Conservation (phyloP, 2,329 filamentous ascomycete genomes). For the Stagonosporopsis chrysanthemi region DNA sequence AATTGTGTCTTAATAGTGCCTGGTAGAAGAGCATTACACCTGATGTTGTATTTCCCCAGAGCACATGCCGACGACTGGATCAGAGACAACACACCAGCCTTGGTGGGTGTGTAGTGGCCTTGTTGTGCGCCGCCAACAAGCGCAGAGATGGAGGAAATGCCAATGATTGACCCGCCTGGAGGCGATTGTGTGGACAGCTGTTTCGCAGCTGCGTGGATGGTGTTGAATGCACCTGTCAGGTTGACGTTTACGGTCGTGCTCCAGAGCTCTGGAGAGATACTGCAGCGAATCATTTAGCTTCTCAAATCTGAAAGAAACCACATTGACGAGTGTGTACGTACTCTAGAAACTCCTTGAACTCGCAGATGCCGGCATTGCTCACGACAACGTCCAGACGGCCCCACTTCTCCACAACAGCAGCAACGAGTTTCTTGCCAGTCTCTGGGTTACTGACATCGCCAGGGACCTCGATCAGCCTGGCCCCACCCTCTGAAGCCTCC, state of each 20-base stretch:
- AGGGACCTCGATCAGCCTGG: slow-evolving; percentile 67
- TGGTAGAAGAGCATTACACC: slow-evolving; percentile 84
- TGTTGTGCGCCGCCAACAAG: slow-evolving; percentile 80
- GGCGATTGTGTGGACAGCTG: slow-evolving; percentile 74
- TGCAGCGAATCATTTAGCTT: slow-evolving; percentile 32
- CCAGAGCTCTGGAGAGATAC: slow-evolving; percentile 74
- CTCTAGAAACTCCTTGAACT: slow-evolving; percentile 86
- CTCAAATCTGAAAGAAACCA: too few relatives aligned
- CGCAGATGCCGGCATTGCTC: slow-evolving; percentile 86
- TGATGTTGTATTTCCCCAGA: slow-evolving; percentile 75
- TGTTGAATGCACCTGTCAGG: slow-evolving; percentile 86
- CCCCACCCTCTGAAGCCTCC: slow-evolving; percentile 42
- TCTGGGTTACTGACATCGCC: slow-evolving; percentile 81
- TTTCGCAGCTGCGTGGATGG: slow-evolving; percentile 81
- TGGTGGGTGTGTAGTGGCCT: slow-evolving; percentile 85
- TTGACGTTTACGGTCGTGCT: slow-evolving; percentile 78
- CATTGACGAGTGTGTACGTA: slow-evolving; percentile 42
- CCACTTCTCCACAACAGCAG: slow-evolving; percentile 68
- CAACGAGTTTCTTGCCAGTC: slow-evolving; percentile 73
- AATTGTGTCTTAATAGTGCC: slow-evolving; percentile 85
- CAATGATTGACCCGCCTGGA: slow-evolving; percentile 80
- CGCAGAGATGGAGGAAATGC: slow-evolving; percentile 74
- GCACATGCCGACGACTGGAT: slow-evolving; percentile 87
- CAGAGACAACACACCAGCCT: slow-evolving; percentile 79
- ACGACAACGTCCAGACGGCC: slow-evolving; percentile 72